phyloP scores from a whole-genome alignment of 352 stramenopile genomes.

The Pythium monospermum region DNA sequence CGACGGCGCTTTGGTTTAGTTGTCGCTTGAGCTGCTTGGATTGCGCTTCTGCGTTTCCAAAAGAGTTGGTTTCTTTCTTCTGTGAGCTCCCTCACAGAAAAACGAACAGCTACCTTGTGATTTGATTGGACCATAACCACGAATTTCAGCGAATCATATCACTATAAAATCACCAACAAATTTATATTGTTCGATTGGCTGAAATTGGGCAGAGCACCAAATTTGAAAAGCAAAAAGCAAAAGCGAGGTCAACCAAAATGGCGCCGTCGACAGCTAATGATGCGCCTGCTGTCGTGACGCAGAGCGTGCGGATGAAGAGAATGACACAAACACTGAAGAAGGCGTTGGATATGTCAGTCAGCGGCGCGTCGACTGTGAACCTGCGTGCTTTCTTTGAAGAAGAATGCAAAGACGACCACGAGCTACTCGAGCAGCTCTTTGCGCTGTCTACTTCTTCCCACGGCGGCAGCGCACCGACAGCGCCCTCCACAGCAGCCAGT shows the following conservation, averaged over 20 bases:
- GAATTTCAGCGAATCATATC: no score
- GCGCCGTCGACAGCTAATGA: constrained; percentile 11
- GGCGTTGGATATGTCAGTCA: constrained; percentile 56
- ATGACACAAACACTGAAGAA: constrained; percentile 64
- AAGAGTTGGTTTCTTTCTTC: no score
- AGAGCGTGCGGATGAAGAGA: constrained; percentile 39
- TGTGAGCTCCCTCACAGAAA: no score
- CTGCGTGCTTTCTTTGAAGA: constrained; percentile 46
- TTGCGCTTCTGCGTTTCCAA: no score
- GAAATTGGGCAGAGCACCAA: constrained; percentile 1
- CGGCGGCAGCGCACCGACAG: neutral
- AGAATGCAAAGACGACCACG: constrained; percentile 42
- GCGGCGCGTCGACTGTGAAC: constrained; percentile 37
- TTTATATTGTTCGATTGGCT: constrained; percentile 2
- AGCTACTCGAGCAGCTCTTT: constrained; percentile 50
- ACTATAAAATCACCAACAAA: neutral
- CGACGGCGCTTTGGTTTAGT: no score
- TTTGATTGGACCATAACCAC: no score
- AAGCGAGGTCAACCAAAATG: constrained; percentile 16
- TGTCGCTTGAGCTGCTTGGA: no score
- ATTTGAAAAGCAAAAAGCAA: constrained; percentile 4
- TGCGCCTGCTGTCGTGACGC: constrained; percentile 10
- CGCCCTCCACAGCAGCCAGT: neutral
- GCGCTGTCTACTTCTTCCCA: constrained; percentile 4
- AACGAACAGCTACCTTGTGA: no score